Conservation (phyloP, 768 basidiomycete species). For the Pholiota molesta region DNA sequence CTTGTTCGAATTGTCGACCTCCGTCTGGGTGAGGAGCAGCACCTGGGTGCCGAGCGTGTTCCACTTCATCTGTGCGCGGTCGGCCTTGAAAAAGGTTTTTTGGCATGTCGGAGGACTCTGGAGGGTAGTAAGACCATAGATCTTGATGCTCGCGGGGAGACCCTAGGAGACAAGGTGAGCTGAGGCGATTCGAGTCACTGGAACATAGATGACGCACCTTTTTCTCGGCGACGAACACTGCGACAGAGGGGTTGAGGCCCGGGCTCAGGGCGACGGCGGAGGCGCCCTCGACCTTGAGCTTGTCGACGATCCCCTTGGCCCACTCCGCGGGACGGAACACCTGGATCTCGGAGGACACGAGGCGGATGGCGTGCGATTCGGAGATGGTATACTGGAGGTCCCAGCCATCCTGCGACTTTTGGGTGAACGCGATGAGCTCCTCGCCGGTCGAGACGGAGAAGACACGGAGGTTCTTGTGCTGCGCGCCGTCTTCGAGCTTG, state of each 20-base stretch:
- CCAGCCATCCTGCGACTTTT: constrained; percentile 93
- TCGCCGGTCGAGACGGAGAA: constrained; percentile 87
- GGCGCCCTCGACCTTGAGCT: constrained; percentile 83
- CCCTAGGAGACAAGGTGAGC: constrained; percentile 49
- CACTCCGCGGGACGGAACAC: constrained; percentile 82
- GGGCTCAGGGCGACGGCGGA: constrained; percentile 77
- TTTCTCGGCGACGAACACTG: constrained; percentile 92
- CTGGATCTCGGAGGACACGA: constrained; percentile 82
- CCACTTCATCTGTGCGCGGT: constrained; percentile 94
- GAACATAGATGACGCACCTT: constrained; percentile 53
- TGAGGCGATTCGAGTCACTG: neutral
- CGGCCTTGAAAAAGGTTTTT: constrained; percentile 96
- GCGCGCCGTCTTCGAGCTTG: constrained; percentile 87
- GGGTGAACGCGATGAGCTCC: constrained; percentile 84
- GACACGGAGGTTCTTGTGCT: constrained; percentile 93
- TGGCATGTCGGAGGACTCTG: constrained; percentile 68
- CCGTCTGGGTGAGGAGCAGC: constrained; percentile 90
- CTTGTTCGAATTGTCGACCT: constrained; percentile 96
- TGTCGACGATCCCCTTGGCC: constrained; percentile 79
- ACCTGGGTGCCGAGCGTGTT: constrained; percentile 93
- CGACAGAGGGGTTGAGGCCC: constrained; percentile 85
- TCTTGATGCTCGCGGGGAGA: constrained; percentile 83
- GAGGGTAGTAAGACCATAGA: constrained; percentile 74
- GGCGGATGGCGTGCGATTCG: constrained; percentile 82
- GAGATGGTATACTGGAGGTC: constrained; percentile 89